Base-by-base conservation (phyloP, 306 rosid species). In the Sicyos baderoa region DNA sequence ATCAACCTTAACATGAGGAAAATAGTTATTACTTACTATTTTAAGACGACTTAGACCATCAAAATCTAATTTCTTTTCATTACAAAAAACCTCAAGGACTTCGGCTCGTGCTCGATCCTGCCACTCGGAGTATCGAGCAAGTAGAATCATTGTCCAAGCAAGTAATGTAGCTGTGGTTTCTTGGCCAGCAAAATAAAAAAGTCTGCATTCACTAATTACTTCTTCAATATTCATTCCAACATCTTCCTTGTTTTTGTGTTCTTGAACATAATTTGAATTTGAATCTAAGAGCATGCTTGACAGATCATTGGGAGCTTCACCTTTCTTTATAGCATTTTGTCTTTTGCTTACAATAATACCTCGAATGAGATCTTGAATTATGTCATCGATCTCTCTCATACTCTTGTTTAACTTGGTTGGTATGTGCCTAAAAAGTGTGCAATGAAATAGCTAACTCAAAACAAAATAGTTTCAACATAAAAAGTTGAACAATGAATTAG, bases 21-120 rank as follows among this genome's bases (percentile, higher is more conserved):
- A 35, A 35, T 1, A 6, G 6, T 9, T 0, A 9, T 56, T 56
- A 56, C 63, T 57, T 25, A 57, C 63, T 5, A 57, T 0, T 57
- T 15, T 57, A 1, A 57, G 63, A 11, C 63, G 63, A 57, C 11
- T 57, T 25, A 57, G 5, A 4, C 63, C 63, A 25, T 57, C 63
- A 13, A 13, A 57, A 57, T 57, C 63, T 2, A 14, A 6, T 57
- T 13, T 57, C 4, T 57, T 57, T 3, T 25, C 27, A 56, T 56
- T 17, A 2, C 63, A 18, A 2, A 57, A 57, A 7, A 57, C 42
- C 10, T 57, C 63, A 0, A 57, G n/a, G 19, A 57, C 63, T 14
- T 57, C 63, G 6, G 40, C 42, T 57, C 63, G 27, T 25, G 63
- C 63, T 57, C 63, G 63, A 6, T 57, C 63, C 13, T 57, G 63